Evolutionary conservation across 1,284 basidiomycete species (phyloP).

Genomic region (Boletellus deceptivus): DNA sequence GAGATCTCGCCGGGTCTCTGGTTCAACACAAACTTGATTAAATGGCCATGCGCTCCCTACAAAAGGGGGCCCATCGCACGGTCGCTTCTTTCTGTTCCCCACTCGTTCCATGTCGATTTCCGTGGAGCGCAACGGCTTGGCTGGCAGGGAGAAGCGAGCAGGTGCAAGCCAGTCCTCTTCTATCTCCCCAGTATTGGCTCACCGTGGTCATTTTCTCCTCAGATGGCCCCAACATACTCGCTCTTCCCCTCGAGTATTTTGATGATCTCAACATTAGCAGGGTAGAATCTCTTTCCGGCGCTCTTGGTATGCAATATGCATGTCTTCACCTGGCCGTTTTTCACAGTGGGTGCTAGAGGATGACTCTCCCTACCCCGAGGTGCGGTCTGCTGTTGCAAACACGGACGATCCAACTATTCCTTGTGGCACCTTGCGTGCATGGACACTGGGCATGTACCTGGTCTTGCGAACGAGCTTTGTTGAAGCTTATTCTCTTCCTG

Average conservation of each 20-base stretch:
- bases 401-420: conserved; percentile 67
- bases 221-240: background rate
- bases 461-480: background rate
- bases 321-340: background rate
- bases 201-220: background rate
- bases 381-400: conserved; percentile 73
- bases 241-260: conserved; percentile 33
- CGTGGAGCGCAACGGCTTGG: conserved; percentile 28
- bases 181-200: background rate
- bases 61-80: conserved; percentile 9
- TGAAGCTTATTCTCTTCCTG: background rate
- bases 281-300: conserved; percentile 43
- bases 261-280: conserved; percentile 67
- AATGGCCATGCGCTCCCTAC: conserved; percentile 5
- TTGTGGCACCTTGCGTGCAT: conserved; percentile 61
- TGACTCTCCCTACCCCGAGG: conserved; percentile 55
- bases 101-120: conserved; percentile 33
- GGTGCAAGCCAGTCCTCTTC: conserved; percentile 9
- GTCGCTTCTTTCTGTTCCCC: background rate
- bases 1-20: too few species aligned
- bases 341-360: conserved; percentile 36
- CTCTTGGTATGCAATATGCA: conserved; percentile 30
- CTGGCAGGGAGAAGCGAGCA: conserved; percentile 30
- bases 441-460: conserved; percentile 51
- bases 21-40: too few species aligned